A percentile compares a stretch with the other conserved stretches of the same genome.
These are phyloP conservation scores for Vigna nakashimae DNA, from an alignment of 306 rosid genomes.

Conservation along the genomic window DNA sequence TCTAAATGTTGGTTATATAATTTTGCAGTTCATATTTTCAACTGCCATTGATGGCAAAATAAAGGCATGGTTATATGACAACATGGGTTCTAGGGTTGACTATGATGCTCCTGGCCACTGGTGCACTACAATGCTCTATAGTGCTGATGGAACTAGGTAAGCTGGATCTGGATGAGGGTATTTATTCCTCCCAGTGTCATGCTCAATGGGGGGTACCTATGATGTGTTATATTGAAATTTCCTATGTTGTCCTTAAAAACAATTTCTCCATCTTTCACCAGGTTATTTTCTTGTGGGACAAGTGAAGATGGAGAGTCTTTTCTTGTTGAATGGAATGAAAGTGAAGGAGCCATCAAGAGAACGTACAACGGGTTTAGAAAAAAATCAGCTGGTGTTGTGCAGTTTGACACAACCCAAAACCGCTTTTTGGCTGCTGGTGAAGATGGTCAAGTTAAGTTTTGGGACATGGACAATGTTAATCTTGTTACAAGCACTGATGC, in stretches of 20 bases:
- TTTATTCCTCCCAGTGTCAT: slow-evolving; percentile 14
- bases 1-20: slow-evolving; percentile 40
- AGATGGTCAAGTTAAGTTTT: slow-evolving; percentile 82
- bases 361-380: slow-evolving; percentile 75
- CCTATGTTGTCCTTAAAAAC: slow-evolving; percentile 17
- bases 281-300: slow-evolving; percentile 94
- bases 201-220: neutral
- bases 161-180: slow-evolving; percentile 38
- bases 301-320: slow-evolving; percentile 87
- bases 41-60: slow-evolving; percentile 90
- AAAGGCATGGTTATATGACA: slow-evolving; percentile 91
- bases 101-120: slow-evolving; percentile 90
- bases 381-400: slow-evolving; percentile 80
- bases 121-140: slow-evolving; percentile 87
- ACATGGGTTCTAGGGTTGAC: slow-evolving; percentile 86
- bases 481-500: slow-evolving; percentile 66
- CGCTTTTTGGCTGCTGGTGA: slow-evolving; percentile 91
- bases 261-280: slow-evolving; percentile 43
- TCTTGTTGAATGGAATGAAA: slow-evolving; percentile 90
- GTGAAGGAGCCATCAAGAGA: slow-evolving; percentile 85
- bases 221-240: slow-evolving; percentile 27
- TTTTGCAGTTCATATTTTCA: slow-evolving; percentile 85
- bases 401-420: slow-evolving; percentile 85
- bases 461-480: slow-evolving; percentile 81
- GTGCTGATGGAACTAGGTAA: slow-evolving; percentile 88